Evolutionary conservation across 2,329 filamentous ascomycete genomes (phyloP), one percentile per base, ranked within the genome.

Genomic region (Tolypocladium tropicale): DNA sequence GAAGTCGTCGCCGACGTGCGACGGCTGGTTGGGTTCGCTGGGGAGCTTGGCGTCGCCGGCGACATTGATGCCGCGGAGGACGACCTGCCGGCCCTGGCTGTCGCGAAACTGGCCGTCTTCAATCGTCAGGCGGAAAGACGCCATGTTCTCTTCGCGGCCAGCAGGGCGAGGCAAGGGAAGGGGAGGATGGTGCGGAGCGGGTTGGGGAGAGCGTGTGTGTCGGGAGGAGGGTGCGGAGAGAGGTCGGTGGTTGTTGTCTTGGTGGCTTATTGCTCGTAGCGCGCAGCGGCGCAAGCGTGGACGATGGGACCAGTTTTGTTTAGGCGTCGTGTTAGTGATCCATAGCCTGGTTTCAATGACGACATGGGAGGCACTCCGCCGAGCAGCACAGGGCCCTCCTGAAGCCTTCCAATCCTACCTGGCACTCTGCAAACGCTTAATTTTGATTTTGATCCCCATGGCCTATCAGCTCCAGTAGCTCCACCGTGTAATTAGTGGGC

Each of bases 31-130:
- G 18, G 94, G 94, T 37, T 78, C 78, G 67, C 86, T 90, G 33
- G 94, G 94, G 57, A 90, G 86, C 74, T 99, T 99, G 65, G 89
- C 85, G 68, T 97, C 93, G 60, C 84, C 90, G 39, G 92, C 91
- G 60, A 95, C 82, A 68, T 99, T 99, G 76, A 99, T 96, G 61
- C 94, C 94, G 61, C 94, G 86, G 49, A 99, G 78, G 2, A 90
- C 87, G 56, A 99, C 83, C 72, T 97, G 89, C 59, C 94, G 86
- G 61, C 91, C 87, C 61, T 90, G 75, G 16, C 77, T 70, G 70
- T 99, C 95, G 59, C 89, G 84, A 72, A 99, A 96, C 62, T 84
- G 84, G 59, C 84, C 85, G 61, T 94, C 88, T 66, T 96, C 90
- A 64, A 99, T 93, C 28, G 82, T 84, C 53, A 99, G 78, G 54